Base-by-base conservation (phyloP, 768 basidiomycete species). In the Hericium alpestre region DNA sequence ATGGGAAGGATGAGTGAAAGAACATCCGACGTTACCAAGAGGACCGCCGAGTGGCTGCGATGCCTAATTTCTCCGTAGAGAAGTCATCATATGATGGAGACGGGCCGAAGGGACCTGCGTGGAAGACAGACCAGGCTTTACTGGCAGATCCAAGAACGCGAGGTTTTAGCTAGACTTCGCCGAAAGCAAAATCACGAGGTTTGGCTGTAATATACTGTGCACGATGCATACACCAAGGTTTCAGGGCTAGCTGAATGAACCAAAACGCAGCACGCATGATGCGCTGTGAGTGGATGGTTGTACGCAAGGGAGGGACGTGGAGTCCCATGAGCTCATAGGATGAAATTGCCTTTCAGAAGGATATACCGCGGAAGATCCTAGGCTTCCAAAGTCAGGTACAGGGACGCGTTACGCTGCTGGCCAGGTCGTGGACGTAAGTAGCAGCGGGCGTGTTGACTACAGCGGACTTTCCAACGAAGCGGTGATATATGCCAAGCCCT, bases 131-230 rank as follows among this genome's bases (percentile, higher is more conserved):
- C 4, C 32, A 8, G 9, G 32, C 32, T 32, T 32, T 32, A 32
- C 32, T 32, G 32, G 32, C 32, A 32, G 8, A 7, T 32, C 38
- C 8, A 38, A 39, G n/a, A 27, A 27, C 54, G 58, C 58, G 54
- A 55, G 27, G 58, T 55, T 58, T 58, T 40, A 41, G 53, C 58
- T 37, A 54, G 46, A 38, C 53, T 58, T 58, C 37, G 20, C 57
- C 57, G 57, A 49, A 39, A 38, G 22, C 8, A 10, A 8, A 20
- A 27, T 40, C 41, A 46, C 41, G 23, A 54, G 41, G 32, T 37
- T 20, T 38, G 18, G 38, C 5, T 9, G 18, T 13, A 15, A 25
- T 40, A 46, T 12, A 25, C 4, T 37, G 7, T 15, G 32, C 9
- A 25, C 8, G 39, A n/a, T 16, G 39, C 23, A 16, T 12, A 22